Evolutionary conservation across 2,329 filamentous ascomycete species (phyloP).

Genomic region (Ophiosphaerella narmari): DNA sequence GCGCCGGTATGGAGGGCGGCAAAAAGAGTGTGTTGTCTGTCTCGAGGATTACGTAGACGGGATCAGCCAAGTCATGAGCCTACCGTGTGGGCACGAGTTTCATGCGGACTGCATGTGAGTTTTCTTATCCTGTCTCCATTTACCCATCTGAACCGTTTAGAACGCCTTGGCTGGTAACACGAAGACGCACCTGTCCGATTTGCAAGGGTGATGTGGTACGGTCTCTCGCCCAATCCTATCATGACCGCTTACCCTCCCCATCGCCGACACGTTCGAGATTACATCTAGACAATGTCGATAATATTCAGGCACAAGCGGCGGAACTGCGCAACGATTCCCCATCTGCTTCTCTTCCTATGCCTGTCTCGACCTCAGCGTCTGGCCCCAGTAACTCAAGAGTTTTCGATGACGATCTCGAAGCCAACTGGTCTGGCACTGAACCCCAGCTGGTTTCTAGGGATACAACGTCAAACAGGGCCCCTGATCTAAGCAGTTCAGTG

Average conservation of each 20-base stretch:
- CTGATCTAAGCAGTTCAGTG: slow-evolving; percentile 29
- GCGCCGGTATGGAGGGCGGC: slow-evolving; percentile 65
- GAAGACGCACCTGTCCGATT: slow-evolving; percentile 95
- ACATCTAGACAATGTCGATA: slow-evolving; percentile 46
- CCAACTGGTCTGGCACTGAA: slow-evolving; percentile 47
- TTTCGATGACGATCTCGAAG: slow-evolving; percentile 36
- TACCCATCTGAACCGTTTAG: slow-evolving; percentile 53
- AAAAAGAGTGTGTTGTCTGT: slow-evolving; percentile 93
- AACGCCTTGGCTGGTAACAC: slow-evolving; percentile 94
- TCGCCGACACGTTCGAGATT: slow-evolving; percentile 22
- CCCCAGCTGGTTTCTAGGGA: slow-evolving; percentile 42
- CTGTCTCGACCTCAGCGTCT: slow-evolving; percentile 26
- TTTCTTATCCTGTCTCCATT: background rate
- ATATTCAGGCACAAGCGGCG: slow-evolving; percentile 52
- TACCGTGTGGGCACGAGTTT: slow-evolving; percentile 97
- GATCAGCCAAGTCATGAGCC: slow-evolving; percentile 91
- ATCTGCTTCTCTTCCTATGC: slow-evolving; percentile 57
- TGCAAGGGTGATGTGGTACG: slow-evolving; percentile 96
- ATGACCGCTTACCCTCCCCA: slow-evolving; percentile 30
- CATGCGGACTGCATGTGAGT: slow-evolving; percentile 98
- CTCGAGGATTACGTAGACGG: slow-evolving; percentile 96
- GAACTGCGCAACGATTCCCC: slow-evolving; percentile 54
- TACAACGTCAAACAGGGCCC: slow-evolving; percentile 13
- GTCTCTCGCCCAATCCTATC: slow-evolving; percentile 41
- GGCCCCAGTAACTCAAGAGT: slow-evolving; percentile 6